Conservation (phyloP, 805 yeast genomes). For the Blastobotrys terrestris region DNA sequence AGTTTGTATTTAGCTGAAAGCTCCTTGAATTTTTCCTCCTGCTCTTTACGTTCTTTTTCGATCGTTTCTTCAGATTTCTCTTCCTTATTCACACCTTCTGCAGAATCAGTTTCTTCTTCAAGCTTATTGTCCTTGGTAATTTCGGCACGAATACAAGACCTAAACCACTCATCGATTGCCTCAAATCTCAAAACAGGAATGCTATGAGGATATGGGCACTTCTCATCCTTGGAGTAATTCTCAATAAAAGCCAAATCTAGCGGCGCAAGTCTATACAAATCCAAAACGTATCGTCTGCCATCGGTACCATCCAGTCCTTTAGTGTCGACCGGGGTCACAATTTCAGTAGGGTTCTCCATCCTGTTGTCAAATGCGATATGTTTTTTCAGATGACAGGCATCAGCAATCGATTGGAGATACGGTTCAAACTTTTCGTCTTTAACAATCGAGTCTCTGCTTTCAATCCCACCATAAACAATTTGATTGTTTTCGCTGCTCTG, state of each 20-base stretch:
- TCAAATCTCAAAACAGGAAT: slow-evolving; percentile 77
- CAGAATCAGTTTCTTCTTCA: slow-evolving; percentile 11
- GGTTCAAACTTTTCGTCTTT: slow-evolving; percentile 48
- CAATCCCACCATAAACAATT: slow-evolving; percentile 71
- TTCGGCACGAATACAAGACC: slow-evolving; percentile 52
- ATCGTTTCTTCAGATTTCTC: slow-evolving; percentile 29
- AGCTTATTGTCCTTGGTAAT: slow-evolving; percentile 22
- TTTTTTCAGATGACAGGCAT: slow-evolving; percentile 69
- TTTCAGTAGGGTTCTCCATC: slow-evolving; percentile 39
- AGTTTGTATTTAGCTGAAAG: slow-evolving; percentile 51
- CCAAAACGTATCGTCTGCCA: slow-evolving; percentile 76
- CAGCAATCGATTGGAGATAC: slow-evolving; percentile 56
- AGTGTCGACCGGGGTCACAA: slow-evolving; percentile 67
- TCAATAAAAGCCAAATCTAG: slow-evolving; percentile 74
- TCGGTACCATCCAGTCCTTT: slow-evolving; percentile 86
- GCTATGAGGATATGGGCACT: slow-evolving; percentile 67
- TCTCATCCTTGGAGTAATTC: slow-evolving; percentile 38
- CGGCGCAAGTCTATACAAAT: slow-evolving; percentile 78
- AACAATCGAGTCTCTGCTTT: slow-evolving; percentile 46
- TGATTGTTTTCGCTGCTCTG: slow-evolving; percentile 39
- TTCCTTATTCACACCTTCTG: slow-evolving; percentile 7
- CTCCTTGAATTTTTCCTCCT: slow-evolving; percentile 25
- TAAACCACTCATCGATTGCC: slow-evolving; percentile 89
- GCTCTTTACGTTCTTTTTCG: slow-evolving; percentile 36
- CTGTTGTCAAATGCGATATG: slow-evolving; percentile 51